Conservation (phyloP, 345 rosid genomes). For the Sonneratia alba region DNA sequence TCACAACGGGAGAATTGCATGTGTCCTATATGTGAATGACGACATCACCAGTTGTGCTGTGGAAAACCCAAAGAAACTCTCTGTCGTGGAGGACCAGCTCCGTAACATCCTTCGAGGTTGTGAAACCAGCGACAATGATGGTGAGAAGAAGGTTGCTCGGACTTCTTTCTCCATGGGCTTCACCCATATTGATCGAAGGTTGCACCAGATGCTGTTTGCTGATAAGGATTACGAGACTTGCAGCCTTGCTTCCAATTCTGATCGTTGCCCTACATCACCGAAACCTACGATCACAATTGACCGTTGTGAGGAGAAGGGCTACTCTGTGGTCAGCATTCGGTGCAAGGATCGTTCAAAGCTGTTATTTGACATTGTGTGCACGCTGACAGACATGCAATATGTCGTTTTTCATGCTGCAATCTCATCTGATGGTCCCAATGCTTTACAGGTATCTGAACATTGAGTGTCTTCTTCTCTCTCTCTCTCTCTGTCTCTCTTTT, state of each 20-base stretch:
- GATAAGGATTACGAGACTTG: constrained; percentile 80
- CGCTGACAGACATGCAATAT: constrained; percentile 94
- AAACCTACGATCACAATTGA: constrained; percentile 56
- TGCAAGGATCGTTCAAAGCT: constrained; percentile 87
- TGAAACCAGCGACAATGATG: constrained; percentile 27
- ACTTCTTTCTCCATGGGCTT: constrained; percentile 79
- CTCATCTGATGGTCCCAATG: constrained; percentile 64
- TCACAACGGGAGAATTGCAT: constrained; percentile 72
- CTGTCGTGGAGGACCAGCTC: constrained; percentile 70
- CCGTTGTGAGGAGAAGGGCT: constrained; percentile 66
- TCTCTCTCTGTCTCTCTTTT: not conserved
- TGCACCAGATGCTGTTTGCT: constrained; percentile 92
- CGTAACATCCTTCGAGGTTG: constrained; percentile 60
- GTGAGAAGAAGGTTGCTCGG: constrained; percentile 45
- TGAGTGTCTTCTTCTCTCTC: not conserved
- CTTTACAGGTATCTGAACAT: constrained; percentile 38
- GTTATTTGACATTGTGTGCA: constrained; percentile 87
- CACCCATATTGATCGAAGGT: constrained; percentile 76
- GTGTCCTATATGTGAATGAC: constrained; percentile 73
- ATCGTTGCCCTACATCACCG: constrained; percentile 22
- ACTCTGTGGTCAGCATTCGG: constrained; percentile 62
- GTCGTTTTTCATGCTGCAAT: constrained; percentile 86
- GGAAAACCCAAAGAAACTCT: constrained; percentile 52
- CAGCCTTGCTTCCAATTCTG: constrained; percentile 30
- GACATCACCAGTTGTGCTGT: constrained; percentile 43